Percentiles rank a stretch among this genome's conserved stretches.
These are phyloP conservation scores for Ophiostoma sp. DNA, from an alignment of 2,329 filamentous ascomycete species.

Conservation along the genomic window DNA sequence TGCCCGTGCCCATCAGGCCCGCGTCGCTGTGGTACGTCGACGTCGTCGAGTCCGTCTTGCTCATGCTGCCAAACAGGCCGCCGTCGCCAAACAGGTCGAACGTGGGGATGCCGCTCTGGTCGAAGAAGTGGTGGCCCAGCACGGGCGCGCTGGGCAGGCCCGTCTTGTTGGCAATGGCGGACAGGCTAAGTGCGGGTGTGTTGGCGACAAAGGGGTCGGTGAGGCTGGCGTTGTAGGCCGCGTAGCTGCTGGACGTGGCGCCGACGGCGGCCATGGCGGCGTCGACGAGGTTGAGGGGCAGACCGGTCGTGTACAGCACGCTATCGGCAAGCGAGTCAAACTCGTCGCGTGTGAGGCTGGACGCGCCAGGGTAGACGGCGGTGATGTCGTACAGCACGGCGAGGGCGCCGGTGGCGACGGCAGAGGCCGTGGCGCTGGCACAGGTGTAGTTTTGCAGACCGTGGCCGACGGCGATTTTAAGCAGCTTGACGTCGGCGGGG, in stretches of 20 bases:
- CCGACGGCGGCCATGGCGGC: constrained; percentile 31
- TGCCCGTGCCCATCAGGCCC: constrained; percentile 46
- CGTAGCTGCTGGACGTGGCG: constrained; percentile 29
- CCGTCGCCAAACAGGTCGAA: constrained; percentile 50
- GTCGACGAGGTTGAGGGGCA: constrained; percentile 46
- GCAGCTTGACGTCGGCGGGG: constrained; percentile 39
- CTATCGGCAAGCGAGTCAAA: constrained; percentile 41
- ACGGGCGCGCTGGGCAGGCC: constrained; percentile 35
- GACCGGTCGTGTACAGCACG: constrained; percentile 37
- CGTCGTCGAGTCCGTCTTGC: constrained; percentile 45
- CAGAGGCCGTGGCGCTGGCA: constrained; percentile 33
- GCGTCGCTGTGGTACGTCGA: constrained; percentile 48
- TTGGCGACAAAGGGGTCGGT: constrained; percentile 43
- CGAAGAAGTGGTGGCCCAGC: constrained; percentile 65
- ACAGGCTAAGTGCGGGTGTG: constrained; percentile 29
- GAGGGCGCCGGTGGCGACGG: constrained; percentile 46
- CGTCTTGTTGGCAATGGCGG: constrained; percentile 15
- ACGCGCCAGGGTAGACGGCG: constrained; percentile 44
- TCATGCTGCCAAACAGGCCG: constrained; percentile 41
- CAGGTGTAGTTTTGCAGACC: constrained; percentile 68
- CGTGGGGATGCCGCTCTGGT: constrained; percentile 46
- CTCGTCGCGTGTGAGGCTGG: constrained; percentile 36
- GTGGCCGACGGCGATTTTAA: constrained; percentile 56
- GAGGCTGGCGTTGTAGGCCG: constrained; percentile 40
- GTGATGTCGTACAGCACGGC: constrained; percentile 57